Base-by-base conservation (phyloP, 2,329 filamentous ascomycete species). In the Colletotrichum sp. region DNA sequence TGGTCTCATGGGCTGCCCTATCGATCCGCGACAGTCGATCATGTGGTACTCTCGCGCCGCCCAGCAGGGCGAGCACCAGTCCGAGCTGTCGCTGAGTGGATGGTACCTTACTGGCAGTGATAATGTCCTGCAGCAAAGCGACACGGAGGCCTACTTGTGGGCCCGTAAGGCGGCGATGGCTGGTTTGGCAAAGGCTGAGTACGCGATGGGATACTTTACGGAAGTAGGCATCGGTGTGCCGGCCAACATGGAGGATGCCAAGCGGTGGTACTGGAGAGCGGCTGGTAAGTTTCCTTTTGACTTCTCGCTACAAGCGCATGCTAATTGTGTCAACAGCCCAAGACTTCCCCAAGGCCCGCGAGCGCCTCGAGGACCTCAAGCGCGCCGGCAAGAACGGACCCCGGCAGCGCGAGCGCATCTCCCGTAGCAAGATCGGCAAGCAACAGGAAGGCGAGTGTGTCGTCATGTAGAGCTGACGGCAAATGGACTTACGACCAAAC, bases 131-230 rank as follows among this genome's bases (percentile, higher is more conserved):
- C 92, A 94, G 80, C 96, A 98, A 84, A 98, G 93, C 82, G 97
- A 99, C 80, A 97, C 95, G 0, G 97, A 99, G 83, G 97, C 97
- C 1, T 99, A 98, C 83, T 90, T 99, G 3, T 99, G 97, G 97
- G 96, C 97, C 13, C 90, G 96, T 26, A 98, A 98, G 85, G 96
- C 97, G 3, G 97, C 97, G 1, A 92, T 93, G 78, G 94, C 95
- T 5, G 96, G 96, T 4, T 86, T 98, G 48, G 93, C 95, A 9
- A 99, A 98, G 88, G 97, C 97, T 0, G 95, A 98, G 86, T 98
- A 98, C 85, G 97, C 96, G 0, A 98, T 99, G 94, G 97, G 97
- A 0, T 98, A 98, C 85, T 98, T 98, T 82, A 97, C 95, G 1
- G 97, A 99, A 85, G 93, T 97, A 65, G 97, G 97, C 15, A 98